phyloP scores from a whole-genome alignment of 306 rosid species.

The Trifolium dubium region DNA sequence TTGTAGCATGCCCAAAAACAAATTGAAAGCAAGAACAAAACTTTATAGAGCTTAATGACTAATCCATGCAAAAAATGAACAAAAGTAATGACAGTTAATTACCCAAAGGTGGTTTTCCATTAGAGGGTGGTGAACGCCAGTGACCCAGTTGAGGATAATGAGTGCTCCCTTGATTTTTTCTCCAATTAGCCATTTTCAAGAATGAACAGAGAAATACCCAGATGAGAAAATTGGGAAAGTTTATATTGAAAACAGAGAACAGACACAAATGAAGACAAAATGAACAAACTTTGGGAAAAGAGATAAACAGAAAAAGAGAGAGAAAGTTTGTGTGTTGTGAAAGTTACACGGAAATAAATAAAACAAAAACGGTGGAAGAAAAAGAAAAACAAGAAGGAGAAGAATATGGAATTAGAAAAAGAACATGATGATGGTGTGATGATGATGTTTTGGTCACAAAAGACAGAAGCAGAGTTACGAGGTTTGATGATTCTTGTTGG shows the following conservation, averaged over 20 bases:
- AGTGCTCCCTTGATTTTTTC: slow-evolving; percentile 51
- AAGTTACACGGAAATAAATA: not conserved
- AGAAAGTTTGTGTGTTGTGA: not conserved
- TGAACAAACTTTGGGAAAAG: slow-evolving; percentile 20
- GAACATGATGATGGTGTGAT: too few relatives aligned
- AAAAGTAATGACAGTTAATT: not conserved
- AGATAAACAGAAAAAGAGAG: slow-evolving; percentile 4
- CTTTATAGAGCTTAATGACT: not conserved
- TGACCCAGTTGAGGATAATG: slow-evolving; percentile 49
- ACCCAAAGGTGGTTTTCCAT: slow-evolving; percentile 69
- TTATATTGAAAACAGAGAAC: slow-evolving; percentile 1
- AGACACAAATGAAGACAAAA: slow-evolving; percentile 21
- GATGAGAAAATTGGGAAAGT: slow-evolving; percentile 23
- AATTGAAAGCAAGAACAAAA: not conserved
- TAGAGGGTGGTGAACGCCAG: slow-evolving; percentile 44
- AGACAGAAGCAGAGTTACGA: not conserved
- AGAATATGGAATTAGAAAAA: too few relatives aligned
- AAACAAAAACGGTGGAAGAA: too few relatives aligned
- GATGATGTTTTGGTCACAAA: not conserved
- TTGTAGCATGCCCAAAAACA: not conserved
- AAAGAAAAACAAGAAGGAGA: not conserved
- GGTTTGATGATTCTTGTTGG: not conserved
- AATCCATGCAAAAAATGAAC: slow-evolving; percentile 31
- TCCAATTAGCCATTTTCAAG: slow-evolving; percentile 64
- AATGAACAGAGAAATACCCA: slow-evolving; percentile 34